phyloP scores from a whole-genome alignment of 2,329 filamentous ascomycete genomes.

The Colletotrichum sp. region DNA sequence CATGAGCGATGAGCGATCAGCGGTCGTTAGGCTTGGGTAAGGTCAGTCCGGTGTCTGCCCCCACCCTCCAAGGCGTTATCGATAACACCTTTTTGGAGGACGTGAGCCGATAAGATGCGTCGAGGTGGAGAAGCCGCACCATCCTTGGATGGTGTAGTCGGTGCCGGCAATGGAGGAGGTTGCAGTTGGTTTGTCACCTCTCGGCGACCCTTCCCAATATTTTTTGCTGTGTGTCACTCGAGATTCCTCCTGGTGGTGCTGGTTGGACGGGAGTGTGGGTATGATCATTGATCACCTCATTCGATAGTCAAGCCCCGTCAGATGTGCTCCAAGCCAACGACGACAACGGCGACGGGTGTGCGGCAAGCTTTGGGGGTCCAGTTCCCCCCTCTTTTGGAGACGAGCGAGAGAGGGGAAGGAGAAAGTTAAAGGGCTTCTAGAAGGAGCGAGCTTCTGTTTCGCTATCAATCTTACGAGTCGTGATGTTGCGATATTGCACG shows the following conservation, averaged over 20 bases:
- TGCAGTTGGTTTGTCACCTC: background rate
- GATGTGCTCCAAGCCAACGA: background rate
- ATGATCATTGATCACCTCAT: background rate
- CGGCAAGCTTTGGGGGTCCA: background rate
- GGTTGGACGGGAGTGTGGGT: background rate
- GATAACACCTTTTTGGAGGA: background rate
- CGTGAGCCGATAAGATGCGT: background rate
- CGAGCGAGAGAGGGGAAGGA: background rate
- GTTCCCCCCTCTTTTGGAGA: background rate
- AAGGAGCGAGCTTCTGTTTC: background rate
- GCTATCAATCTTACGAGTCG: background rate
- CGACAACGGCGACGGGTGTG: background rate
- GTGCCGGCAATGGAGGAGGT: background rate
- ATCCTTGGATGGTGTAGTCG: background rate
- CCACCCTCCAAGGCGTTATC: background rate
- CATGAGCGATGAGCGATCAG: conserved; percentile 7
- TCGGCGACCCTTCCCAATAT: background rate
- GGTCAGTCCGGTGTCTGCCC: background rate
- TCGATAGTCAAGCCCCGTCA: background rate
- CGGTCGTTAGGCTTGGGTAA: background rate
- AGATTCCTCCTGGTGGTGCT: background rate
- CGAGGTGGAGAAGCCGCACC: background rate
- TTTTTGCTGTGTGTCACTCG: background rate
- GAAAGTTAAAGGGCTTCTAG: background rate
- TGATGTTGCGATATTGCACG: background rate